Evolutionary conservation across 805 yeast species (phyloP).

Genomic region (Ogataea parapolymorpha): DNA sequence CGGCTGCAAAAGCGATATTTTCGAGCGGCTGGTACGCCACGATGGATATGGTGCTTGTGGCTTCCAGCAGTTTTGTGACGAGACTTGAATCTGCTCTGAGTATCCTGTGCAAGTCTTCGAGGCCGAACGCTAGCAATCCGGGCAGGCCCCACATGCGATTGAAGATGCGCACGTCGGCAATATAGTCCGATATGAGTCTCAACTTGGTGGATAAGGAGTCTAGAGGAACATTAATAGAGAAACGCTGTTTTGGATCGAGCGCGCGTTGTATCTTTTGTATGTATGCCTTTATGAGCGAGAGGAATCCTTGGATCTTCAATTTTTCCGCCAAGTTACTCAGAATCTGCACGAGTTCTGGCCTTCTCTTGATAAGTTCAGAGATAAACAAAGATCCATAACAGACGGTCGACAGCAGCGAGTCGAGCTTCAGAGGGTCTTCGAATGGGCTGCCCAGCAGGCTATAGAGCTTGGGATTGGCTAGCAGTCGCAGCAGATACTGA

Average conservation of each 20-base stretch:
- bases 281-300: background rate
- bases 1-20: conserved; percentile 33
- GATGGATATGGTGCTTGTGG: conserved; percentile 25
- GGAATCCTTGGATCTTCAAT: background rate
- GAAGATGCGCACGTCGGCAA: conserved; percentile 36
- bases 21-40: conserved; percentile 34
- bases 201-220: conserved; percentile 18
- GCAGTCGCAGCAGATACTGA: conserved; percentile 11
- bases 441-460: conserved; percentile 26
- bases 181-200: conserved; percentile 28
- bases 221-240: background rate
- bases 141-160: conserved; percentile 36
- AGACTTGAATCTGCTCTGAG: conserved; percentile 9
- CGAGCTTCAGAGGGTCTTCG: conserved; percentile 27
- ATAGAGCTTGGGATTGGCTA: conserved; percentile 27
- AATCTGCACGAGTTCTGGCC: conserved; percentile 15
- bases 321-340: conserved; percentile 8
- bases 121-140: conserved; percentile 24
- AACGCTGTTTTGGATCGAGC: background rate
- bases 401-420: conserved; percentile 32
- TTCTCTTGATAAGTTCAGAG: conserved; percentile 23
- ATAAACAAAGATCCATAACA: conserved; percentile 32
- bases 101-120: conserved; percentile 16
- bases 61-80: conserved; percentile 24
- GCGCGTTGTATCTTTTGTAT: background rate